Evolutionary conservation across 352 stramenopile species (phyloP), one percentile per base, ranked within the genome.

Genomic region (Pythium monospermum): DNA sequence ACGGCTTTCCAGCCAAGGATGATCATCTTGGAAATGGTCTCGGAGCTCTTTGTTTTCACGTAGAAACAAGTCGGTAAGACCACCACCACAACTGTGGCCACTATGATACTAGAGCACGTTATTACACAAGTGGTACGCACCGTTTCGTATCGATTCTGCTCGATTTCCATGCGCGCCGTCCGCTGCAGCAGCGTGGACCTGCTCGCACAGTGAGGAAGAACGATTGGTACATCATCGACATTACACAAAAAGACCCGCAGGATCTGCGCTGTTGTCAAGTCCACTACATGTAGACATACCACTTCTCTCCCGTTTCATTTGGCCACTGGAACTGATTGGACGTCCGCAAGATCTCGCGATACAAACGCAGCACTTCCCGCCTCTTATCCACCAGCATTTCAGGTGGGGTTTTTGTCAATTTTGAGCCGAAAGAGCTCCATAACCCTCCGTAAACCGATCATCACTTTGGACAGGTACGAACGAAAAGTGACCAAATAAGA

Each of bases 101-200:
- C 10, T 16, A 38, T 27, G 6, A 32, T 19, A 38, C 7, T 3
- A 18, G 28, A 16, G 30, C 3, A 11, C 30, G n/a, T 30, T 30
- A 50, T 18, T 25, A 22, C n/a, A 26, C 7, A 19, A 41, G 26
- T 35, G 55, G 42, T 41, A 23, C 18, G 0, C 61, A 89, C 77
- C 59, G 65, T 81, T 49, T 89, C 72, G 61, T 87, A 68, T 53
- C 82, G 79, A 53, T 83, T 75, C 56, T 83, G 59, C 63, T 93
- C 82, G 38, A 93, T 87, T 60, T 93, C 82, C 68, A 81, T 76
- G 39, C 82, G 82, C 32, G 74, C 79, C 37, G 89, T 91, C 66
- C 80, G 63, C 38, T 74, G 64, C 32, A 93, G 54, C 19, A 91
- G 61, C n/a, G 53, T 61, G 5, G 75, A 73, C 72, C 72, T 83